Evolutionary conservation across 306 rosid genomes (phyloP), one percentile per base, ranked within the genome.

Genomic region (Cercis canadensis): DNA sequence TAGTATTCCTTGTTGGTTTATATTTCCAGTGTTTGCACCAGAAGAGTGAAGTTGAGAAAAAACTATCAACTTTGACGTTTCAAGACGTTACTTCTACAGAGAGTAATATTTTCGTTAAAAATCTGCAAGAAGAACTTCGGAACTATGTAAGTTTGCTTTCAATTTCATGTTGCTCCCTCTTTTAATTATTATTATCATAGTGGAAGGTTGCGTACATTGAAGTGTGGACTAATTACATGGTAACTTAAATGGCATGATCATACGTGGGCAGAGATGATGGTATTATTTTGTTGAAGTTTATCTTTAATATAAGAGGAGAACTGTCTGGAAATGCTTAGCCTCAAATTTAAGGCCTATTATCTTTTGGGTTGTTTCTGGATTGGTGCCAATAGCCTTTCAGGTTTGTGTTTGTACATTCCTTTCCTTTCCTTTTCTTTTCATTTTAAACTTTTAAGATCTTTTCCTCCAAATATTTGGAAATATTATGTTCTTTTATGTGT

Each of bases 71-170:
- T 72, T 81, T 72, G 57, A 78, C 89, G 4, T 85, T 82, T 74
- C 87, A 84, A 71, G 91, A 90, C 78, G 87, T 66, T 65, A 36
- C 73, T 72, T 69, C 83, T 72, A 51, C 86, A 1, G 86, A 81
- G 43, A 63, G 68, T 75, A 57, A 77, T 78, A 64, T 62, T 69
- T 80, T 94, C 81, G 81, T 90, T 55, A 94, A 90, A 77, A 87
- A 89, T 78, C 80, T 94, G 77, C 98, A 94, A 32, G 90, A 90
- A 72, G 96, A 90, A 80, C 96, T 94, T 71, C 87, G 82, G 43
- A 88, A 80, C 82, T 90, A 77, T 70, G 98, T 94, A 80, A 70
- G 98, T 77, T 66, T 73, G 45, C 55, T 52, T 74, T 70, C 62
- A 51, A 50, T 61, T 24, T 57, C 39, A 34, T 57, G 39, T 63